Conservation (phyloP, 2,329 filamentous ascomycete species). For the Coniochaeta sp. region DNA sequence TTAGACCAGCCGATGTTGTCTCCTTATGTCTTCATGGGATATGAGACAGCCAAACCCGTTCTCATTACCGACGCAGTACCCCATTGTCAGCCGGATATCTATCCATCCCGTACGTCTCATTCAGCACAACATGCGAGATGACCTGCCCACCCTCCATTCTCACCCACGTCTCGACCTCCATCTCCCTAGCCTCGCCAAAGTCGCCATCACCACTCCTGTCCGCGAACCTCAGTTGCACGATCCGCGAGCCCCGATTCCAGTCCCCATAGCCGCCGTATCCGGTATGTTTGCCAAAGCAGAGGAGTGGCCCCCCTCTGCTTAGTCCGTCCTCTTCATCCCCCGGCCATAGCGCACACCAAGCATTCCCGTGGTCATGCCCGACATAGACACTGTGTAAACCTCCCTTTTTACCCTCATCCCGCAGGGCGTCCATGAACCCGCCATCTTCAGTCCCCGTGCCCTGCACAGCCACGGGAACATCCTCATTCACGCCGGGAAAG, state of each 20-base stretch:
- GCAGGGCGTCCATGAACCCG: slow-evolving; percentile 44
- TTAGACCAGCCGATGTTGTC: neutral
- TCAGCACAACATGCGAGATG: slow-evolving; percentile 37
- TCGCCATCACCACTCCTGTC: neutral
- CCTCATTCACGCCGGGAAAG: slow-evolving; percentile 26
- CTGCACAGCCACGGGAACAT: slow-evolving; percentile 20
- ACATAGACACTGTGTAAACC: slow-evolving; percentile 37
- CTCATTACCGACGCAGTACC: neutral
- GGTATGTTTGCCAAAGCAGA: slow-evolving; percentile 52
- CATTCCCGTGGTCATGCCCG: slow-evolving; percentile 50
- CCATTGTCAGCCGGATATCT: slow-evolving; percentile 25
- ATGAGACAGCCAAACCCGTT: neutral
- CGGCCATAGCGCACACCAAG: slow-evolving; percentile 31
- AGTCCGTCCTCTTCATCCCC: slow-evolving; percentile 5
- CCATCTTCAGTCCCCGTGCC: slow-evolving; percentile 14
- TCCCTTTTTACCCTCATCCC: slow-evolving; percentile 28
- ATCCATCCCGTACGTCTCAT: slow-evolving; percentile 43
- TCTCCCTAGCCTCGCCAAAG: neutral
- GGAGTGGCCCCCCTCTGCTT: slow-evolving; percentile 16
- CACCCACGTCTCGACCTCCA: slow-evolving; percentile 40
- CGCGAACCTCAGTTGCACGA: slow-evolving; percentile 21
- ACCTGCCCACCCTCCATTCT: slow-evolving; percentile 38
- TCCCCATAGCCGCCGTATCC: slow-evolving; percentile 64
- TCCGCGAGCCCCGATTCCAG: slow-evolving; percentile 51
- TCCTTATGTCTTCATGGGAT: neutral